These are phyloP conservation scores for Colletotrichum plurivorum DNA, from an alignment of 2,329 filamentous ascomycete species.

Conservation along the genomic window DNA sequence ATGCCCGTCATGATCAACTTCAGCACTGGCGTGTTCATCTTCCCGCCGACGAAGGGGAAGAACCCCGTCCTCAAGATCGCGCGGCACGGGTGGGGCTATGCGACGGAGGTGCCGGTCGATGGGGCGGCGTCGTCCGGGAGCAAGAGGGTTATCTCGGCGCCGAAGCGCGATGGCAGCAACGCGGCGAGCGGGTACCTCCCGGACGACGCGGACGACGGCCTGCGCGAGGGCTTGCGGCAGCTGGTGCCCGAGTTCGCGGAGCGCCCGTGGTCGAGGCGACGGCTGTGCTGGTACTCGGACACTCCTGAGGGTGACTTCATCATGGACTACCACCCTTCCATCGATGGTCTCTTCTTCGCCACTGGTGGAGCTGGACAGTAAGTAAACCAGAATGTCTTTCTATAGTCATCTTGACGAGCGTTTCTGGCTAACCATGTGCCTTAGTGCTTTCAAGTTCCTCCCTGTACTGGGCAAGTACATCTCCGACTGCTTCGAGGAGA, in stretches of 20 bases:
- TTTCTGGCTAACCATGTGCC: background rate
- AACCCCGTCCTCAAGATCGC: constrained; percentile 71
- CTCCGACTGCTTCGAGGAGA: constrained; percentile 52
- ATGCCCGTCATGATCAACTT: constrained; percentile 73
- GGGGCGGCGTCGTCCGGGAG: background rate
- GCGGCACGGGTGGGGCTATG: constrained; percentile 72
- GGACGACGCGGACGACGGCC: constrained; percentile 72
- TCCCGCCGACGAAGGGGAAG: constrained; percentile 65
- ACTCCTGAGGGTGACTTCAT: constrained; percentile 76
- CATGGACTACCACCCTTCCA: constrained; percentile 67
- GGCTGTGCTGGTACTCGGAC: constrained; percentile 77
- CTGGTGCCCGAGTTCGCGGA: constrained; percentile 69
- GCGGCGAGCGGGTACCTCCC: constrained; percentile 79
- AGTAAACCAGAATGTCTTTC: constrained; percentile 5
- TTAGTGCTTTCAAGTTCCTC: constrained; percentile 47
- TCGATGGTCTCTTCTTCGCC: constrained; percentile 61
- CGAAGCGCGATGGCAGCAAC: constrained; percentile 53
- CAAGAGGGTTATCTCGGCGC: constrained; percentile 66
- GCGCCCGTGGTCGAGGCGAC: constrained; percentile 63
- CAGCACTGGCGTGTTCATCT: constrained; percentile 67
- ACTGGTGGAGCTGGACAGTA: constrained; percentile 63
- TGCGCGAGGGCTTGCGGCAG: constrained; percentile 64
- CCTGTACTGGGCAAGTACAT: constrained; percentile 46
- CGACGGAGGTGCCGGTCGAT: constrained; percentile 70
- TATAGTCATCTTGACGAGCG: background rate